A percentile compares a stretch with the other conserved stretches of the same genome.
Evolutionary conservation across 768 basidiomycete genomes (phyloP).

Genomic region (Myochromella boudieri): DNA sequence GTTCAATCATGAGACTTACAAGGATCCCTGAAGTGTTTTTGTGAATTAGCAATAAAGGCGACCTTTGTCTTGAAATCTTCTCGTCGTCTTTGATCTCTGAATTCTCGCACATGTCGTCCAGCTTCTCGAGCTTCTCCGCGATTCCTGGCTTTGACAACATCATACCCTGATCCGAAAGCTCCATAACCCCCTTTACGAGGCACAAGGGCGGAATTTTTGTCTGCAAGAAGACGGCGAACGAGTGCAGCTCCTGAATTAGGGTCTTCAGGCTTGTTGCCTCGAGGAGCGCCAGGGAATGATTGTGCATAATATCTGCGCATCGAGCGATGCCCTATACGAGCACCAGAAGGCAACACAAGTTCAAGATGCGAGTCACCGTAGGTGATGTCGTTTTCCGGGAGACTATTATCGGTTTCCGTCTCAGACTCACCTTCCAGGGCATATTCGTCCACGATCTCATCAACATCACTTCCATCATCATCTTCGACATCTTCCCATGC

Average conservation of each 20-base stretch:
- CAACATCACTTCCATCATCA: constrained; percentile 42
- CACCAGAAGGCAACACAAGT: constrained; percentile 90
- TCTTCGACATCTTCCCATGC: constrained; percentile 40
- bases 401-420: constrained; percentile 41
- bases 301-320: constrained; percentile 88
- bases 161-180: constrained; percentile 77
- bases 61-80: constrained; percentile 87
- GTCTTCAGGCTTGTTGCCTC: constrained; percentile 48
- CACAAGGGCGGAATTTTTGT: constrained; percentile 84
- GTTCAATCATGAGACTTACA: constrained; percentile 36
- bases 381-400: constrained; percentile 56
- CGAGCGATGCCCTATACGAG: constrained; percentile 87
- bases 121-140: constrained; percentile 94
- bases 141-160: constrained; percentile 89
- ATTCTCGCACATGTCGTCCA: constrained; percentile 80
- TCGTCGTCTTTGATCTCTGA: constrained; percentile 73
- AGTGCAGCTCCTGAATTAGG: constrained; percentile 73
- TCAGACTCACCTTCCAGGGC: constrained; percentile 33
- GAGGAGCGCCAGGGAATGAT: constrained; percentile 53
- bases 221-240: constrained; percentile 74
- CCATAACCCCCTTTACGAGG: constrained; percentile 86
- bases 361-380: constrained; percentile 84
- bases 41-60: constrained; percentile 76
- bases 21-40: constrained; percentile 87
- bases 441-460: constrained; percentile 42